Conservation (phyloP, 371 early-diverging fungal species). For the Catenaria anguillulae region DNA sequence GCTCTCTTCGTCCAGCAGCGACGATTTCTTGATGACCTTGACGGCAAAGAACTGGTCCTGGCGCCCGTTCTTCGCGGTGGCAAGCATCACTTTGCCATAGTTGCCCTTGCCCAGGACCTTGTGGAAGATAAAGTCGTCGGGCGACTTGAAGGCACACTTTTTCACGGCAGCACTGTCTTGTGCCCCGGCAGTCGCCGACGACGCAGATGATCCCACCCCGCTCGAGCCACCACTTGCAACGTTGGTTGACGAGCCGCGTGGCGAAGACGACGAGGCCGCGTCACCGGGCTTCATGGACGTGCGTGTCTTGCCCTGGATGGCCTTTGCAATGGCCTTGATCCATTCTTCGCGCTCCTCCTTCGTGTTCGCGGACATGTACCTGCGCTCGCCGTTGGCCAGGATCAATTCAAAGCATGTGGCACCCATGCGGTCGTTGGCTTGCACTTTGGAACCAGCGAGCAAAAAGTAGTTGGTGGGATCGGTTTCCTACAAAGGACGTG, state of each 20-base stretch:
- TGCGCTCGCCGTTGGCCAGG: constrained; percentile 12
- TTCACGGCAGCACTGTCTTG: no score
- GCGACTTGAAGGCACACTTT: constrained; percentile 12
- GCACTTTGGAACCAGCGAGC: constrained; percentile 7
- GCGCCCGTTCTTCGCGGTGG: constrained; percentile 2
- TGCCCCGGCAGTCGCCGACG: no score
- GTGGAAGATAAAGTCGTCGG: constrained; percentile 39
- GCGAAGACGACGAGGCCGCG: no score
- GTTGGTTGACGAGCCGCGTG: no score
- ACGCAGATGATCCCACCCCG: no score
- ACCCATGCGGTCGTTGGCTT: constrained; percentile 8
- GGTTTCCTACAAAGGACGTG: constrained; percentile 4
- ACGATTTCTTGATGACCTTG: constrained; percentile 28
- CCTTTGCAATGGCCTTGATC: constrained; percentile 9
- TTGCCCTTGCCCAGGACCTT: constrained; percentile 44
- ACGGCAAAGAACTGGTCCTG: constrained; percentile 23
- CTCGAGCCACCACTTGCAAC: no score
- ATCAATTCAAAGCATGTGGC: constrained; percentile 11
- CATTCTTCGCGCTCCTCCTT: constrained; percentile 12
- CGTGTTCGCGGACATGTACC: constrained; percentile 11
- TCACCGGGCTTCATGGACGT: not conserved
- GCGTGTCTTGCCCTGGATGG: not conserved
- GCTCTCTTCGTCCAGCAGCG: constrained; percentile 26
- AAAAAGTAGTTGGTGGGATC: constrained; percentile 13
- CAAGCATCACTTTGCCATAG: constrained; percentile 33